Conservation (phyloP, 495 filamentous ascomycete genomes). For the Acidiella bohemica region DNA sequence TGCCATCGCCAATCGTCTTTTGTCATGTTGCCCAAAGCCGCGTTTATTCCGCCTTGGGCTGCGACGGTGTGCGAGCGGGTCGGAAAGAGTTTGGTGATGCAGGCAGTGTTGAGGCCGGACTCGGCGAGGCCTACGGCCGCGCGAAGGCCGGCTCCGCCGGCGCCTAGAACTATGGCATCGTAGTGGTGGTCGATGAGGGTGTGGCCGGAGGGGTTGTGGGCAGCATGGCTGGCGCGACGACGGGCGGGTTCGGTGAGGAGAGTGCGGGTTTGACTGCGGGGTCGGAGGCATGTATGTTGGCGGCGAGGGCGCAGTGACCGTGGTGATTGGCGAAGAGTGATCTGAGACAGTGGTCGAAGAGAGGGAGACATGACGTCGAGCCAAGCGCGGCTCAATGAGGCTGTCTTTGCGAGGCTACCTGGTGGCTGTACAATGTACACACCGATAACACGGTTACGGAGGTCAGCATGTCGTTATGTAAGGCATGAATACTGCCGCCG, state of each 20-base stretch:
- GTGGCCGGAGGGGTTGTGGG: slow-evolving; percentile 43
- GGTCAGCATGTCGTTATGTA: too few species aligned
- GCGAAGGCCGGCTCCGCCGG: slow-evolving; percentile 84
- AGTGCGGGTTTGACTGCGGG: slow-evolving; percentile 6
- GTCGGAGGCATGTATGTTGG: background rate
- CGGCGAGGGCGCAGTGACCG: background rate
- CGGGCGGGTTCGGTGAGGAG: slow-evolving; percentile 11
- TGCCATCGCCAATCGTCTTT: slow-evolving; percentile 98
- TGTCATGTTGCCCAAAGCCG: slow-evolving; percentile 87
- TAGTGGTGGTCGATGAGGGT: slow-evolving; percentile 63
- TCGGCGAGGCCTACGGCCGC: slow-evolving; percentile 94
- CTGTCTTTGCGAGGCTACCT: too few species aligned
- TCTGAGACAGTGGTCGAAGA: background rate
- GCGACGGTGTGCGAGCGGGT: slow-evolving; percentile 93
- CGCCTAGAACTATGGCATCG: slow-evolving; percentile 85
- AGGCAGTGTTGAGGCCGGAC: slow-evolving; percentile 95
- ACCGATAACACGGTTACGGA: too few species aligned
- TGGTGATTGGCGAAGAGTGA: background rate
- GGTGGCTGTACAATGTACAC: too few species aligned
- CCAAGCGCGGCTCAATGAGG: slow-evolving; percentile 1
- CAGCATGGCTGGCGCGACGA: slow-evolving; percentile 14
- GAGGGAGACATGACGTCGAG: too few species aligned
- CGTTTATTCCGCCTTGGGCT: slow-evolving; percentile 89
- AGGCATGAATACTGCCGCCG: too few species aligned
- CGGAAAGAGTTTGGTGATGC: slow-evolving; percentile 89